Conservation (phyloP, 768 basidiomycete genomes). For the Ramaria sp. region DNA sequence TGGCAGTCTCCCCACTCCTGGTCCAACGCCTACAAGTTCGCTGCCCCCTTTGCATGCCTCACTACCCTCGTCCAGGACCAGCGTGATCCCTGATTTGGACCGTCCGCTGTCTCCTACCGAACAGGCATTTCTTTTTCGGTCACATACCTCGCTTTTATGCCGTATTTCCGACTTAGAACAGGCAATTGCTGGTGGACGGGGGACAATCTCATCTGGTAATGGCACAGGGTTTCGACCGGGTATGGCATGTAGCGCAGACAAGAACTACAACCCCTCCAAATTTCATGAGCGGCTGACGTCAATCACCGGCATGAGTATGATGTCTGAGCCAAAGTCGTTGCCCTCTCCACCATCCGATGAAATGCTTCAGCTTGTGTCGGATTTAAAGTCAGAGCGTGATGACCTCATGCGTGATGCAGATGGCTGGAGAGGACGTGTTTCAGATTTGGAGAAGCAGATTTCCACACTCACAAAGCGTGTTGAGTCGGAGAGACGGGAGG, state of each 20-base stretch:
- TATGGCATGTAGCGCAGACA: neutral
- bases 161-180: constrained; percentile 77
- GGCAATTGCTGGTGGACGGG: constrained; percentile 31
- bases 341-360: constrained; percentile 51
- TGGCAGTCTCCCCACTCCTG: constrained; percentile 57
- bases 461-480: constrained; percentile 54
- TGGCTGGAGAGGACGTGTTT: constrained; percentile 72
- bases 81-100: constrained; percentile 14
- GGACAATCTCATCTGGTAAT: neutral
- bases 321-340: constrained; percentile 17
- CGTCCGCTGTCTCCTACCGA: constrained; percentile 60
- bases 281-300: constrained; percentile 39
- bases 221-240: neutral
- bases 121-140: constrained; percentile 79
- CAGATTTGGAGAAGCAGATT: constrained; percentile 63
- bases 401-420: constrained; percentile 81
- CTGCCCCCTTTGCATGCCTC: neutral
- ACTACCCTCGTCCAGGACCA: neutral
- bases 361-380: constrained; percentile 62
- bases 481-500: constrained; percentile 71
- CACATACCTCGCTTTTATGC: constrained; percentile 71
- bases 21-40: constrained; percentile 53
- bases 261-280: constrained; percentile 16
- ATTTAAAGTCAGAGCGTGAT: constrained; percentile 82
- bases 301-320: constrained; percentile 30